A percentile compares a stretch with the other conserved stretches of the same genome.
Evolutionary conservation across 2,329 filamentous ascomycete species (phyloP).

Genomic region (Dichotomopilus funicola): DNA sequence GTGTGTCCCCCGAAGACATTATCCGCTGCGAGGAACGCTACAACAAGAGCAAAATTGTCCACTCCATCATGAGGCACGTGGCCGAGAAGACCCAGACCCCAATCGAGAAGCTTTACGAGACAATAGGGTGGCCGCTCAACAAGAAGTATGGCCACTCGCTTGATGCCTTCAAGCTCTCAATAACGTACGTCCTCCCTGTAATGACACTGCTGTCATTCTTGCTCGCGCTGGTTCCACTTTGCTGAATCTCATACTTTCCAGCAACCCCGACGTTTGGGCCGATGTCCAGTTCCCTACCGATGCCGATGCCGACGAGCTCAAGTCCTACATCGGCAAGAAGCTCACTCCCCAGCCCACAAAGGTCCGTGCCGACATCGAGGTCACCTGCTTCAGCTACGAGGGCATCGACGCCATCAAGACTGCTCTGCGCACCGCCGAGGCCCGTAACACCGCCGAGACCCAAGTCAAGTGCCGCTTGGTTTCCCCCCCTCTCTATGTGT

Average conservation of each 20-base stretch:
- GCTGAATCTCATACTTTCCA: constrained; percentile 30
- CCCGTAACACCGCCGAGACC: constrained; percentile 82
- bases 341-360: constrained; percentile 98
- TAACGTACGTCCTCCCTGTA: constrained; percentile 56
- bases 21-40: constrained; percentile 98
- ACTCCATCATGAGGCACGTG: constrained; percentile 98
- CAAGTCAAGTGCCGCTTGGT: constrained; percentile 98
- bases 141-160: constrained; percentile 95
- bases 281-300: constrained; percentile 85
- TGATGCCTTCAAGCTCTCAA: constrained; percentile 97
- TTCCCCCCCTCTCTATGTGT: constrained; percentile 92
- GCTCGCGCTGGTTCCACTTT: too few species aligned
- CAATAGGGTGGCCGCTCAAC: constrained; percentile 94
- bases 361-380: constrained; percentile 94
- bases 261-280: constrained; percentile 92
- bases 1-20: constrained; percentile 95
- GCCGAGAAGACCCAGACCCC: constrained; percentile 92
- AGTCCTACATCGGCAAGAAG: constrained; percentile 93
- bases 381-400: constrained; percentile 92
- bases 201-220: not conserved
- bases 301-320: constrained; percentile 79
- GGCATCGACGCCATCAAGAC: constrained; percentile 97
- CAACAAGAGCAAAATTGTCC: constrained; percentile 99
- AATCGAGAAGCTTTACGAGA: constrained; percentile 92
- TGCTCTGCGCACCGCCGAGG: constrained; percentile 84